phyloP scores from a whole-genome alignment of 208 protist species.

The Leishmania guyanensis region DNA sequence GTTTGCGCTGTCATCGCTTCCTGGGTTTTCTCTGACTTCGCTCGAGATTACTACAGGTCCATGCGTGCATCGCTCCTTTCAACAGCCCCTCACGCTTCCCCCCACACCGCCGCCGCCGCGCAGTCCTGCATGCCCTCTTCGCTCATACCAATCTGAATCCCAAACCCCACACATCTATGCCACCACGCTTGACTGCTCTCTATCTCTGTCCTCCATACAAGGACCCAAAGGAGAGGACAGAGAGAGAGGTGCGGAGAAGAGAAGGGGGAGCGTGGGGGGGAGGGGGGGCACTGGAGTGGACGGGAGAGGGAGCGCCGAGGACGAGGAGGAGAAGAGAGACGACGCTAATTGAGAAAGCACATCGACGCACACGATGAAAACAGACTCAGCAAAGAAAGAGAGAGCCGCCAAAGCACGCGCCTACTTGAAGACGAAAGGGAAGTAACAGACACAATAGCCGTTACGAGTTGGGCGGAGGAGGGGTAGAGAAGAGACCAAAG shows the following conservation, averaged over 20 bases:
- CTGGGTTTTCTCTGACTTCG: background rate
- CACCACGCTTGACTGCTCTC: background rate
- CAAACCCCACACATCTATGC: background rate
- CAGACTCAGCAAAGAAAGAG: background rate
- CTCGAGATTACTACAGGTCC: background rate
- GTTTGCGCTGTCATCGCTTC: background rate
- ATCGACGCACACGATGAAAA: background rate
- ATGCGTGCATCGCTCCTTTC: background rate
- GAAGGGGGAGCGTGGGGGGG: background rate
- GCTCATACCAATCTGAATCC: background rate
- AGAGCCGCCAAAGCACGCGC: background rate
- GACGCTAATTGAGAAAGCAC: slow-evolving; percentile 1
- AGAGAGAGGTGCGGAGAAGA: background rate
- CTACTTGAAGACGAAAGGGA: background rate
- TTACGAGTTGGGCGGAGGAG: slow-evolving; percentile 22
- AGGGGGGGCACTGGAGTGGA: background rate
- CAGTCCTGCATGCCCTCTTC: background rate
- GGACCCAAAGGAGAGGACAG: background rate
- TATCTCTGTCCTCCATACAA: background rate
- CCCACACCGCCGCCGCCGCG: background rate
- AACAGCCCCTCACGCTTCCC: background rate
- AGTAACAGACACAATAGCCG: background rate
- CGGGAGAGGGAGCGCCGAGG: background rate
- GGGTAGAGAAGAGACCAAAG: background rate
- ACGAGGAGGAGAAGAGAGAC: background rate